These are phyloP conservation scores for Parietichytrium sp. DNA, from an alignment of 108 stramenopile genomes.

Conservation along the genomic window DNA sequence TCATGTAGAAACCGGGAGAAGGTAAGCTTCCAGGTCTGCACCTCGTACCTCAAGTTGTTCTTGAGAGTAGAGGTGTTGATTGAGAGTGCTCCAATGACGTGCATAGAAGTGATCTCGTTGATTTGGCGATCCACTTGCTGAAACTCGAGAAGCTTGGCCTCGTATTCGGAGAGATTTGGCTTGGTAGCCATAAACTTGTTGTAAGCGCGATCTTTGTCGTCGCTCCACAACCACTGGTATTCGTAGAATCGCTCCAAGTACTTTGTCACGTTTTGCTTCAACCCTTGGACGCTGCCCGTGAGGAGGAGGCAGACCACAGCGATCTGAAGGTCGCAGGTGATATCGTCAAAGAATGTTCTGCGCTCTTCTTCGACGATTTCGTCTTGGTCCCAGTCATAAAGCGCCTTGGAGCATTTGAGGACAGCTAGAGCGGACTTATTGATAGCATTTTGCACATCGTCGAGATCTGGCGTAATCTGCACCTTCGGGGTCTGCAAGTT, in stretches of 20 bases:
- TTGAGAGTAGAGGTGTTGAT: conserved; percentile 76
- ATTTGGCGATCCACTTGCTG: conserved; percentile 67
- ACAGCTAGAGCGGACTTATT: conserved; percentile 79
- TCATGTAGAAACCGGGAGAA: conserved; percentile 36
- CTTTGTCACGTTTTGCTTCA: conserved; percentile 78
- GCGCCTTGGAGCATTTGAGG: conserved; percentile 77
- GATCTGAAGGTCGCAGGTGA: conserved; percentile 83
- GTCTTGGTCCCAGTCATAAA: conserved; percentile 64
- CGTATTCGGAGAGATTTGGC: conserved; percentile 74
- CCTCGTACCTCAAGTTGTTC: conserved; percentile 69
- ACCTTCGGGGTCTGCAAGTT: conserved; percentile 74
- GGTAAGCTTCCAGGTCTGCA: conserved; percentile 72
- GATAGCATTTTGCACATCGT: conserved; percentile 81
- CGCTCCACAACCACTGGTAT: conserved; percentile 83
- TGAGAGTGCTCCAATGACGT: conserved; percentile 81
- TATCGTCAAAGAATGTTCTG: conserved; percentile 77
- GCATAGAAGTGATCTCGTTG: conserved; percentile 68
- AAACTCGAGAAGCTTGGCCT: conserved; percentile 68
- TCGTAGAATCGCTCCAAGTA: conserved; percentile 68
- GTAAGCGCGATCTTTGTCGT: conserved; percentile 79
- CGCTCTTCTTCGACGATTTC: not conserved
- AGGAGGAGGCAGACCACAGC: conserved; percentile 80
- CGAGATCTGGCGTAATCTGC: conserved; percentile 72
- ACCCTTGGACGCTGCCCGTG: conserved; percentile 80
- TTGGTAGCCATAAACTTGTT: conserved; percentile 66